Evolutionary conservation across 2,329 filamentous ascomycete species (phyloP).

Genomic region (Claviceps sp.): DNA sequence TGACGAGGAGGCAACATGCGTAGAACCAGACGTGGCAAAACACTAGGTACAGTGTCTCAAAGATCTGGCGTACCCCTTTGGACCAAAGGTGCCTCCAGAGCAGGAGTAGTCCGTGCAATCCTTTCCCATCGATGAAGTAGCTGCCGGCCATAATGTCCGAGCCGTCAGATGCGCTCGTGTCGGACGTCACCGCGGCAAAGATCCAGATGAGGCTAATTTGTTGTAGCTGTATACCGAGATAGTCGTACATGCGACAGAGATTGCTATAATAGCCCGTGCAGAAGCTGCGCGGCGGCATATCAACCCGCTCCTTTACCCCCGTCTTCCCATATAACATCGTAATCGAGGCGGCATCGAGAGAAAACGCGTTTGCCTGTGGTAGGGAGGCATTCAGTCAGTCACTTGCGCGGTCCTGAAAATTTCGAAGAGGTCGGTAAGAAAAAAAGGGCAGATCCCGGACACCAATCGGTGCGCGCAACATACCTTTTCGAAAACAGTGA

Average conservation of each 20-base stretch:
- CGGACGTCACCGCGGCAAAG: constrained; percentile 26
- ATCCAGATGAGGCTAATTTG: constrained; percentile 39
- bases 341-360: constrained; percentile 26
- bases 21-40: constrained; percentile 41
- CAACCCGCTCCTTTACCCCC: constrained; percentile 20
- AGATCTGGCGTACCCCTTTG: constrained; percentile 23
- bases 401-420: no score
- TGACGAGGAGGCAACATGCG: constrained; percentile 34
- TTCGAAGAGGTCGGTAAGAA: no score
- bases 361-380: constrained; percentile 19
- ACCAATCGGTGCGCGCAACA: no score
- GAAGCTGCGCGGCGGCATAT: constrained; percentile 25
- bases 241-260: constrained; percentile 40
- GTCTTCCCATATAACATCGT: constrained; percentile 19
- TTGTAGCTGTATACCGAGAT: constrained; percentile 36
- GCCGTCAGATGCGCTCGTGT: constrained; percentile 2
- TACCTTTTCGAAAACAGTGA: constrained; percentile 26
- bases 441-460: no score
- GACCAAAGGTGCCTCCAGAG: constrained; percentile 23
- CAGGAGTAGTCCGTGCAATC: constrained; percentile 34
- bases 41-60: constrained; percentile 30
- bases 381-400: background rate
- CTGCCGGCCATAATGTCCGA: constrained; percentile 15
- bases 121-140: constrained; percentile 42
- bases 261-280: constrained; percentile 38